Percentiles rank a stretch among this genome's conserved stretches.
These are phyloP conservation scores for Globisporangium parvum DNA, from an alignment of 352 stramenopile species.

Conservation along the genomic window DNA sequence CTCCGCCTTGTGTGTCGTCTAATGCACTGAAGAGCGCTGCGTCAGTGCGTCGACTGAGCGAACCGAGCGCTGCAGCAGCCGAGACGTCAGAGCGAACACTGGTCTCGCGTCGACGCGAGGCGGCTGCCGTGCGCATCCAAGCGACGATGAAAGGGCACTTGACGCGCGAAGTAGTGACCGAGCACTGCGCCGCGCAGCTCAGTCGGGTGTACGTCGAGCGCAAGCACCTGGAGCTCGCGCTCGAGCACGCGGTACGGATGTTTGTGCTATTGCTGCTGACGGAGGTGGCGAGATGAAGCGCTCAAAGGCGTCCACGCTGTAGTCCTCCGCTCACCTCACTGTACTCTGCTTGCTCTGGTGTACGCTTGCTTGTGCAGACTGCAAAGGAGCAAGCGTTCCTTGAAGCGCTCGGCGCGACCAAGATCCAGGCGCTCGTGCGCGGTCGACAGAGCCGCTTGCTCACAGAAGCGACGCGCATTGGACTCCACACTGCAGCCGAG, in stretches of 20 bases:
- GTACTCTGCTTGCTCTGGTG: background rate
- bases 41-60: background rate
- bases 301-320: too few relatives aligned
- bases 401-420: slow-evolving; percentile 37
- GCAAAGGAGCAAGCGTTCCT: slow-evolving; percentile 36
- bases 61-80: background rate
- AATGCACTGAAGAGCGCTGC: background rate
- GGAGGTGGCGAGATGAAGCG: too few relatives aligned
- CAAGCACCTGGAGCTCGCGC: slow-evolving; percentile 37
- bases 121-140: slow-evolving; percentile 36
- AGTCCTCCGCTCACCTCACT: background rate
- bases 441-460: slow-evolving; percentile 51
- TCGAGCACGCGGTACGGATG: slow-evolving; percentile 37
- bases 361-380: slow-evolving; percentile 17
- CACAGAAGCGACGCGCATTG: slow-evolving; percentile 34
- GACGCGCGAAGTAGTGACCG: slow-evolving; percentile 18
- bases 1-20: background rate
- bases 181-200: slow-evolving; percentile 29
- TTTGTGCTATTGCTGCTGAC: too few relatives aligned
- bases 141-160: slow-evolving; percentile 21
- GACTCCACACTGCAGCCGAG: slow-evolving; percentile 30
- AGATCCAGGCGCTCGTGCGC: slow-evolving; percentile 62
- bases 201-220: slow-evolving; percentile 59
- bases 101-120: slow-evolving; percentile 3
- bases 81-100: background rate